phyloP scores from a whole-genome alignment of 2,329 filamentous ascomycete species.

The Aspergillus cejpii region DNA sequence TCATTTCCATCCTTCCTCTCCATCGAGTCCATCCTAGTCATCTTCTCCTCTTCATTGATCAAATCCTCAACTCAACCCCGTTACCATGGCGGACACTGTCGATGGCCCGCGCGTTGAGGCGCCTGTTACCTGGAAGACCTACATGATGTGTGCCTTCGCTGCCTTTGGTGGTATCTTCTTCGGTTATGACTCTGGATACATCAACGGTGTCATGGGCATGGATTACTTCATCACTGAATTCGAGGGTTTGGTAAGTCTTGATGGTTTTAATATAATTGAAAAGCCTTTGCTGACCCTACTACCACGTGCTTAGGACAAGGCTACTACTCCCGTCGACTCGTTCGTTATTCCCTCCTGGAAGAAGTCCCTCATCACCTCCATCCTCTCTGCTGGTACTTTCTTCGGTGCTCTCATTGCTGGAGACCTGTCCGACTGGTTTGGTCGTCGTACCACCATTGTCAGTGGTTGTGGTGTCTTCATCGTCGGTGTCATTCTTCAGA shows the following conservation, averaged over 20 bases:
- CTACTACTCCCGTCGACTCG: constrained; percentile 27
- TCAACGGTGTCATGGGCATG: constrained; percentile 48
- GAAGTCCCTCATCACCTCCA: constrained; percentile 63
- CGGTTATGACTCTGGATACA: constrained; percentile 54
- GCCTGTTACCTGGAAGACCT: constrained; percentile 54
- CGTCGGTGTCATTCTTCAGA: constrained; percentile 62
- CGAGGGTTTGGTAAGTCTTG: constrained; percentile 28
- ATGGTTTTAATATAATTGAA: too few relatives aligned
- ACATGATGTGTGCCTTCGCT: constrained; percentile 55
- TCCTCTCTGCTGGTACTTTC: constrained; percentile 72
- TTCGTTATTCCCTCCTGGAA: constrained; percentile 44
- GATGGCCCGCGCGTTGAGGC: constrained; percentile 52
- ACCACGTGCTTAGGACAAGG: constrained; percentile 14
- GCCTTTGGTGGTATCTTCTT: constrained; percentile 57
- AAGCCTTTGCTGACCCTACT: too few relatives aligned
- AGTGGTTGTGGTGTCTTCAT: constrained; percentile 65
- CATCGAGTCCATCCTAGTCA: not conserved
- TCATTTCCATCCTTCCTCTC: not conserved
- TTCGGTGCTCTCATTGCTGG: constrained; percentile 71
- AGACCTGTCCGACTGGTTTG: constrained; percentile 68
- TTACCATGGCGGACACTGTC: constrained; percentile 32
- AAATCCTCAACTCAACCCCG: constrained; percentile 1
- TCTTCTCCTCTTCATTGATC: not conserved
- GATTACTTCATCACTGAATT: constrained; percentile 43
- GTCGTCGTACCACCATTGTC: constrained; percentile 59